Base-by-base conservation (phyloP, 129 eudicot species). In the Daucus carota region DNA sequence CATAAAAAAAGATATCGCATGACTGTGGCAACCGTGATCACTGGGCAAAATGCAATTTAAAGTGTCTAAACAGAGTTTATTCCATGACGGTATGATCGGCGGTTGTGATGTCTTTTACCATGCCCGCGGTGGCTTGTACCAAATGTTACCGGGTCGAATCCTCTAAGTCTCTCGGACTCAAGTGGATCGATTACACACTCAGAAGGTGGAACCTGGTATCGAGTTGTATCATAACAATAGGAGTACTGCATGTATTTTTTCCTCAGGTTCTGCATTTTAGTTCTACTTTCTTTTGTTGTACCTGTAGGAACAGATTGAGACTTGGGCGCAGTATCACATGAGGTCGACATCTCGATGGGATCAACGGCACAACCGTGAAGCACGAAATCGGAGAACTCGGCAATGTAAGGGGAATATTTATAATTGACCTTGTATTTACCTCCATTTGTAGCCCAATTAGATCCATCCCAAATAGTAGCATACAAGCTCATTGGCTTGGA, bases 351-450 rank as follows among this genome's bases (percentile, higher is more conserved):
- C 43, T 90, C 98, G 3, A 80, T 76, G 32, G 98, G 98, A 75
- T 93, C 90, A 47, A 88, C 92, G 1, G 91, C 85, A 65, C 96
- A 90, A 47, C 98, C 98, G 20, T 90, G 98, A 73, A 93, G 97
- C 63, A 93, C 92, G n/a, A 93, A 82, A 76, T 93, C 78, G 14
- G 98, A 88, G 76, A 93, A 93, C 76, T 87, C 83, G 1, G 98
- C 95, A 41, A 90, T 50, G 78, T 87, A 93, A 79, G 98, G 98
- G 85, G 98, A 94, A 34, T 90, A 90, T 81, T 86, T 93, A 48
- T 73, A 73, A 46, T 73, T 73, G 76, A 73, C 76, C 62, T 32
- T 73, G 28, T 73, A 73, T 47, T 38, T 73, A 32, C 76, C 76
- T 8, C 76, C 76, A 28, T 73, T 73, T 14, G 76, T 73, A 46